Base-by-base conservation (phyloP, 345 rosid genomes). In the Fremontodendron californicum region DNA sequence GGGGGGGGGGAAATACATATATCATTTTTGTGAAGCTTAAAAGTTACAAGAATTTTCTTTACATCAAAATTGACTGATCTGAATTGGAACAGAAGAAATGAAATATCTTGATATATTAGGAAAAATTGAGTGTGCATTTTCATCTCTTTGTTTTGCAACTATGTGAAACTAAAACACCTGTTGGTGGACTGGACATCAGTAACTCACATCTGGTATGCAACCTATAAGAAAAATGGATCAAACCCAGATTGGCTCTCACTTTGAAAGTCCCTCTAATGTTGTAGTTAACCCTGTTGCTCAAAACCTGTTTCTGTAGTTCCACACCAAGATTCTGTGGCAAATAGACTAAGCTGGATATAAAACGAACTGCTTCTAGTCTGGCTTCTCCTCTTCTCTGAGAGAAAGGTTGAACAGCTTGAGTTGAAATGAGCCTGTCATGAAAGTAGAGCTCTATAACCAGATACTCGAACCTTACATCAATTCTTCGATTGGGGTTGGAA, bases 331-430 rank as follows among this genome's bases (percentile, higher is more conserved):
- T 86, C 77, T 78, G 88, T 0, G 98, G 99, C 84, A 95, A 73
- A 73, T 86, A 91, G 35, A 91, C 94, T 87, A 93, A 82, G 81
- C 92, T 93, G 0, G 98, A 91, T 79, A 90, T 78, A 78, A 95
- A 73, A 73, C 84, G 37, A 13, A 60, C 84, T 18, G 88, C 54
- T 72, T 81, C 87, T 79, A 88, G 52, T 80, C 91, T 87, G 45
- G 78, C 79, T 81, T 88, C 90, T 52, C 80, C 75, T 15, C 67
- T 84, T 78, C 90, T 85, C 75, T 89, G 88, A 5, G 85, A 73
- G 80, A 94, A 94, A 18, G 97, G 94, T 85, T 87, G 84, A 75
- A 90, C 61, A 63, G 83, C 81, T 81, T 90, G 94, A 27, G 65
- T 29, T 6, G 92, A 92, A 15, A 93, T 85, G 57, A 81, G 78